Percentiles rank a stretch among this genome's conserved stretches.
These are phyloP conservation scores for Globisporangium uncinulatum DNA, from an alignment of 352 stramenopile genomes.

Conservation along the genomic window DNA sequence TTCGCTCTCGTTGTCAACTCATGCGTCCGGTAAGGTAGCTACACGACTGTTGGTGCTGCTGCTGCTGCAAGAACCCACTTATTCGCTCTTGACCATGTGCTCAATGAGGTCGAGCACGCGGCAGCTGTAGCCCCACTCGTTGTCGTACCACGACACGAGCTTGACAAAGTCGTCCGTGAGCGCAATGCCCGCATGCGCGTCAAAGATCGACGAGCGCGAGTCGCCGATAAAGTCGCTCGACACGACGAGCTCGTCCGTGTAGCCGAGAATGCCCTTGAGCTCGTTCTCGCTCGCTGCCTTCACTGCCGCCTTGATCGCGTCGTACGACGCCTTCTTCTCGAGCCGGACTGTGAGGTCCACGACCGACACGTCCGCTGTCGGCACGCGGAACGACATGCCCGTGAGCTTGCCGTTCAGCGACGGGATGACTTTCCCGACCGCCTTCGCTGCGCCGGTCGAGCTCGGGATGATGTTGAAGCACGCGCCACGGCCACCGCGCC, in stretches of 20 bases:
- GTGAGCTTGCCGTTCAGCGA: conserved; percentile 91
- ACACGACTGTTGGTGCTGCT: too few species aligned
- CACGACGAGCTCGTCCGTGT: conserved; percentile 96
- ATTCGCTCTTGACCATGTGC: conserved; percentile 93
- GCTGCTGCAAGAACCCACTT: conserved; percentile 8
- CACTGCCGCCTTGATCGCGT: conserved; percentile 96
- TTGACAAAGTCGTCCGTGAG: conserved; percentile 99
- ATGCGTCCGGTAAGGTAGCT: too few species aligned
- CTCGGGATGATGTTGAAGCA: conserved; percentile 99
- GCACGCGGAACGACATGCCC: conserved; percentile 90
- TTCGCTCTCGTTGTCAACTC: neutral
- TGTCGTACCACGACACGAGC: conserved; percentile 99
- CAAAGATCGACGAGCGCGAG: conserved; percentile 96
- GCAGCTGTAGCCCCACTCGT: conserved; percentile 98
- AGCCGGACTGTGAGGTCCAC: conserved; percentile 86
- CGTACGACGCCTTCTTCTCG: conserved; percentile 92
- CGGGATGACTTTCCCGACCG: conserved; percentile 98
- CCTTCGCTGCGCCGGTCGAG: conserved; percentile 97
- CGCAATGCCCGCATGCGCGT: conserved; percentile 95
- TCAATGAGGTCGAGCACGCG: conserved; percentile 97
- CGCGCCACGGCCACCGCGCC: conserved; percentile 94
- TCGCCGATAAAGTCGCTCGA: conserved; percentile 97
- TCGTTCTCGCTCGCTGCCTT: conserved; percentile 92
- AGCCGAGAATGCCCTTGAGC: conserved; percentile 97
- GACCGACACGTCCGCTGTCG: conserved; percentile 86